phyloP scores from a whole-genome alignment of 257 asterid species.

The Sherardia arvensis region DNA sequence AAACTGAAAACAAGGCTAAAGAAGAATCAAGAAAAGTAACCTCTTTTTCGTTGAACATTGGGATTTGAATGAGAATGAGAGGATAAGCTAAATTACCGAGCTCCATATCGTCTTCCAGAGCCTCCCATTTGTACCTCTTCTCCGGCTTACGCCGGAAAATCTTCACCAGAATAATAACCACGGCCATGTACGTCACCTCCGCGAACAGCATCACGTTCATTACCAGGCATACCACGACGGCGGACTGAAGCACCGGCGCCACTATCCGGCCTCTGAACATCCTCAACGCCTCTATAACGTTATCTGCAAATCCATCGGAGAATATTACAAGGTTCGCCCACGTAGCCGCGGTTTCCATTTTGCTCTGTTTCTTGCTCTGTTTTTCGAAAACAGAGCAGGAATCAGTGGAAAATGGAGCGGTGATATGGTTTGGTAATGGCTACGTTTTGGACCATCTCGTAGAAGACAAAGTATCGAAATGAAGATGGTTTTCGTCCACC shows the following conservation, averaged over 20 bases:
- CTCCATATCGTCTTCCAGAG: constrained; percentile 23
- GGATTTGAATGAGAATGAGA: constrained; percentile 27
- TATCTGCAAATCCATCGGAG: not conserved
- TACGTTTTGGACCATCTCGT: not conserved
- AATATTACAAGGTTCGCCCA: not conserved
- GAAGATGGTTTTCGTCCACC: not conserved
- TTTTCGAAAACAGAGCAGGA: not conserved
- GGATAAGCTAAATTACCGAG: constrained; percentile 20
- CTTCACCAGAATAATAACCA: constrained; percentile 19
- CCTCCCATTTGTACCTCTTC: constrained; percentile 29
- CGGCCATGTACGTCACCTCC: constrained; percentile 28
- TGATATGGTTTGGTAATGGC: not conserved
- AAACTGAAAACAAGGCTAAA: not conserved
- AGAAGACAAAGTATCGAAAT: not conserved
- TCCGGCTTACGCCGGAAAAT: constrained; percentile 17
- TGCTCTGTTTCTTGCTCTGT: not conserved
- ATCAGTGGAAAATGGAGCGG: not conserved
- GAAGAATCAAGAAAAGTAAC: constrained; percentile 1
- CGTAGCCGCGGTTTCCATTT: not conserved
- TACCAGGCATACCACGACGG: constrained; percentile 17
- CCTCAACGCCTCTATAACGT: not conserved
- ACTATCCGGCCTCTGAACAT: not conserved
- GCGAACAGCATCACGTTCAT: constrained; percentile 27
- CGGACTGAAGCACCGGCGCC: constrained; percentile 17
- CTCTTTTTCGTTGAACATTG: constrained; percentile 38